phyloP scores from a whole-genome alignment of 2,329 filamentous ascomycete genomes.

The Cordyceps farinosa region DNA sequence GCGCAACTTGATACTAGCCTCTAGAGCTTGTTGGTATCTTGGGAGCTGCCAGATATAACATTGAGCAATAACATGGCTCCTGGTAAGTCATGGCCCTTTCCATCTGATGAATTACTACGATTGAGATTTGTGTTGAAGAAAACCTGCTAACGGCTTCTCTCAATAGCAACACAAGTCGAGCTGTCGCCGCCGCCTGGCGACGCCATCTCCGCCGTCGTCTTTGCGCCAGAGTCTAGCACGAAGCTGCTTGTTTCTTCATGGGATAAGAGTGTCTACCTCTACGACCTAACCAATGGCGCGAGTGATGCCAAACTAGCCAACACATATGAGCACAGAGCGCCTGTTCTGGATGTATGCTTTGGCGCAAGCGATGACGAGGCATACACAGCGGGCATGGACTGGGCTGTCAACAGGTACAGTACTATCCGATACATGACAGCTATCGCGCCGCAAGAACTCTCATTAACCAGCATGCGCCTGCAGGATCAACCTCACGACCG shows the following conservation, averaged over 20 bases:
- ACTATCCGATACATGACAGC: background rate
- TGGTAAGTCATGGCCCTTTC: constrained; percentile 29
- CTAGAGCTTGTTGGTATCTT: background rate
- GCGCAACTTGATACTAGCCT: background rate
- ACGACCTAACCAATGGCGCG: constrained; percentile 63
- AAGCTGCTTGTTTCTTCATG: constrained; percentile 89
- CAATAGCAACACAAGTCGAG: constrained; percentile 70
- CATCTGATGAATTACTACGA: background rate
- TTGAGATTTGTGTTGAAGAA: background rate
- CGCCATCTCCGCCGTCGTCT: constrained; percentile 80
- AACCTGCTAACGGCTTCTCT: constrained; percentile 17
- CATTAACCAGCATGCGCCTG: background rate
- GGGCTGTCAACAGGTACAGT: constrained; percentile 70
- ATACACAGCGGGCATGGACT: constrained; percentile 83
- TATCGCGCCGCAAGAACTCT: background rate
- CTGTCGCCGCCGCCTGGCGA: constrained; percentile 79
- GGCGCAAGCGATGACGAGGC: constrained; percentile 78
- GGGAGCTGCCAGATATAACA: constrained; percentile 21
- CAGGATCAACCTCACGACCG: constrained; percentile 66
- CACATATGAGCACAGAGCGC: constrained; percentile 76
- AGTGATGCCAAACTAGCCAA: constrained; percentile 58
- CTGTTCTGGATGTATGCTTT: constrained; percentile 89
- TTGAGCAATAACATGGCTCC: constrained; percentile 37
- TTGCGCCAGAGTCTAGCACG: constrained; percentile 71
- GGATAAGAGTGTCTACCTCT: constrained; percentile 89